Percentiles rank a stretch among this genome's conserved stretches.
These are phyloP conservation scores for Pythium guiyangense DNA, from an alignment of 352 stramenopile genomes.

Conservation along the genomic window DNA sequence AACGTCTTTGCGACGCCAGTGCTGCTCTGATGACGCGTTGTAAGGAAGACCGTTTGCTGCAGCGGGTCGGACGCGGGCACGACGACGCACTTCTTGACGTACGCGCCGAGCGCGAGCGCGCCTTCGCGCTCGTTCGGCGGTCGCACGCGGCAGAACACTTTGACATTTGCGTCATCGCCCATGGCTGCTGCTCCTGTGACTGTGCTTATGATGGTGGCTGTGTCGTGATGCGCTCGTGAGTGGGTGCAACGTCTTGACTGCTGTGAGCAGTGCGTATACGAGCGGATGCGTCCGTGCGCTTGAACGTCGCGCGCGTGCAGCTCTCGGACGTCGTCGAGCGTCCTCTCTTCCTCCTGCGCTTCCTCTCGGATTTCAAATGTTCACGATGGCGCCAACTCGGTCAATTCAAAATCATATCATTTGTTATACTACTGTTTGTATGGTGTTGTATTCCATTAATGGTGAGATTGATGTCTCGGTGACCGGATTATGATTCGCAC, in stretches of 20 bases:
- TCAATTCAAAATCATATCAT: neutral
- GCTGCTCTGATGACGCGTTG: slow-evolving; percentile 32
- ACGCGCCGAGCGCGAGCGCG: slow-evolving; percentile 15
- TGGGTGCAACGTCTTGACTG: neutral
- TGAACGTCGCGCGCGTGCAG: neutral
- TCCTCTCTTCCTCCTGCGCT: neutral
- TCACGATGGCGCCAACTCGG: neutral
- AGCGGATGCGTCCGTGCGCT: neutral
- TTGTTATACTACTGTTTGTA: neutral
- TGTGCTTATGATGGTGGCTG: neutral
- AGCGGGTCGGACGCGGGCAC: slow-evolving; percentile 34
- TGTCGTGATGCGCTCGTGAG: neutral
- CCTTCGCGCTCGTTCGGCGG: slow-evolving; percentile 76
- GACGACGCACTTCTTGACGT: slow-evolving; percentile 59
- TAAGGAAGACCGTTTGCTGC: slow-evolving; percentile 59
- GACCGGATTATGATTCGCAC: too few species aligned
- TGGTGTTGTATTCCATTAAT: neutral
- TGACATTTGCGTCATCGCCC: slow-evolving; percentile 66
- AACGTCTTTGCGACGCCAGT: slow-evolving; percentile 45
- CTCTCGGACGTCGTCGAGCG: neutral
- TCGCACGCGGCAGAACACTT: slow-evolving; percentile 85
- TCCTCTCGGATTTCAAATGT: slow-evolving; percentile 3
- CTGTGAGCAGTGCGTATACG: neutral
- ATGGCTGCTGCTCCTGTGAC: slow-evolving; percentile 8
- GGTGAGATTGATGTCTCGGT: too few species aligned